Evolutionary conservation across 2,329 filamentous ascomycete species (phyloP).

Genomic region (Drechslerella coelobrocha): DNA sequence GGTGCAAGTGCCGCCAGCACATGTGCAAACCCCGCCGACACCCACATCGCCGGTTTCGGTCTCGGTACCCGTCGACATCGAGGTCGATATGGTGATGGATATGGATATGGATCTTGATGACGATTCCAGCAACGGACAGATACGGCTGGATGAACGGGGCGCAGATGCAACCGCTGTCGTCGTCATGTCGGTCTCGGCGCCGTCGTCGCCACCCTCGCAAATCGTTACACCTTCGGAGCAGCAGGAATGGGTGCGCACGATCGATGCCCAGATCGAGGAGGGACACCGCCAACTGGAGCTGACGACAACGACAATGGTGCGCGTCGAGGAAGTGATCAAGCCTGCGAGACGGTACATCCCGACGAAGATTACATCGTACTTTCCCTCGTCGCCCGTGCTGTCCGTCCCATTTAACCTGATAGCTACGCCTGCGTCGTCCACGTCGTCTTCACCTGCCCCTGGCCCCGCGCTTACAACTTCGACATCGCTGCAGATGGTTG

Average conservation of each 20-base stretch:
- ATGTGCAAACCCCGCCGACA: constrained; percentile 23
- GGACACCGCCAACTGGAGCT: constrained; percentile 41
- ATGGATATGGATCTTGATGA: constrained; percentile 45
- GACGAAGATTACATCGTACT: constrained; percentile 47
- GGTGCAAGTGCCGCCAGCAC: constrained; percentile 28
- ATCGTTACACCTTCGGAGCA: constrained; percentile 44
- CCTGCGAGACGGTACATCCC: constrained; percentile 43
- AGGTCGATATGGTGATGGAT: constrained; percentile 48
- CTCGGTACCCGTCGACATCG: constrained; percentile 25
- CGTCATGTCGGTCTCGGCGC: no score
- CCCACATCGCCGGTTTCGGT: constrained; percentile 33
- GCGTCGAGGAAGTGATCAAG: constrained; percentile 47
- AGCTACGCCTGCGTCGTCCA: constrained; percentile 4
- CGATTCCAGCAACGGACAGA: constrained; percentile 13
- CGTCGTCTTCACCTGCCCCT: constrained; percentile 34
- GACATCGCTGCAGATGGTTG: constrained; percentile 12
- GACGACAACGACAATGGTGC: constrained; percentile 31
- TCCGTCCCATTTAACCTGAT: constrained; percentile 35
- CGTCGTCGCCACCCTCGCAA: neutral
- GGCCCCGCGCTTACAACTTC: constrained; percentile 12
- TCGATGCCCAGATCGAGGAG: constrained; percentile 48
- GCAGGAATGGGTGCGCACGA: constrained; percentile 41
- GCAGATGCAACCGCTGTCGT: constrained; percentile 7
- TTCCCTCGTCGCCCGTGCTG: constrained; percentile 40
- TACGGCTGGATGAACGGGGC: no score